A percentile compares a stretch with the other conserved stretches of the same genome.
These are phyloP conservation scores for Dispira parvispora DNA, from an alignment of 192 early-diverging fungal species.

Conservation along the genomic window DNA sequence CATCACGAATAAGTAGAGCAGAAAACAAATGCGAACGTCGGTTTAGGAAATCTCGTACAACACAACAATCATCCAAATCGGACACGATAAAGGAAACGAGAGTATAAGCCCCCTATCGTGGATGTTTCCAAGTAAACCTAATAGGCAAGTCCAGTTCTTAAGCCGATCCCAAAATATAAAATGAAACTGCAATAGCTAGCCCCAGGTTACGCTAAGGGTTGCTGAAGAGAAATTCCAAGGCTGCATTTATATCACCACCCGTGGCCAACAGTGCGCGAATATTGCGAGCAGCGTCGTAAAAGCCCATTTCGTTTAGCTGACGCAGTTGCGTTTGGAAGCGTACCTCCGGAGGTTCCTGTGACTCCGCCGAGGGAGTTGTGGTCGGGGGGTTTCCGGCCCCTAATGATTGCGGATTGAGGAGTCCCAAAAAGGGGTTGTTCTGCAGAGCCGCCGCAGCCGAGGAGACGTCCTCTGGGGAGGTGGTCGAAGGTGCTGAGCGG, in stretches of 20 bases:
- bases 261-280: slow-evolving; percentile 69
- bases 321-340: slow-evolving; percentile 62
- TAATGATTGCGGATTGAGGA: slow-evolving; percentile 26
- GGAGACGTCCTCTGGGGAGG: slow-evolving; percentile 18
- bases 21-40: no score
- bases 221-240: slow-evolving; percentile 64
- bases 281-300: slow-evolving; percentile 76
- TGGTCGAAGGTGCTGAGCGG: slow-evolving; percentile 12
- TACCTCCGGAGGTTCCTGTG: slow-evolving; percentile 38
- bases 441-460: slow-evolving; percentile 14
- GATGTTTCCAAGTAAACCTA: no score
- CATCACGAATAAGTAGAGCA: no score
- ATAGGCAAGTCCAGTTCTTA: no score
- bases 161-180: no score
- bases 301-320: slow-evolving; percentile 90
- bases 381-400: slow-evolving; percentile 17
- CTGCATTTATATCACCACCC: slow-evolving; percentile 81
- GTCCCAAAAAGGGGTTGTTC: slow-evolving; percentile 28
- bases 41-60: no score
- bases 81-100: no score
- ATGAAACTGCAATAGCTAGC: no score
- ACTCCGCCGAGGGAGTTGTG: slow-evolving; percentile 19
- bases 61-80: no score
- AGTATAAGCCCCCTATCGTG: no score
- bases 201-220: slow-evolving; percentile 6